Evolutionary conservation across 257 asterid genomes (phyloP), one percentile per base, ranked within the genome.

Genomic region (Gentiana dahurica): DNA sequence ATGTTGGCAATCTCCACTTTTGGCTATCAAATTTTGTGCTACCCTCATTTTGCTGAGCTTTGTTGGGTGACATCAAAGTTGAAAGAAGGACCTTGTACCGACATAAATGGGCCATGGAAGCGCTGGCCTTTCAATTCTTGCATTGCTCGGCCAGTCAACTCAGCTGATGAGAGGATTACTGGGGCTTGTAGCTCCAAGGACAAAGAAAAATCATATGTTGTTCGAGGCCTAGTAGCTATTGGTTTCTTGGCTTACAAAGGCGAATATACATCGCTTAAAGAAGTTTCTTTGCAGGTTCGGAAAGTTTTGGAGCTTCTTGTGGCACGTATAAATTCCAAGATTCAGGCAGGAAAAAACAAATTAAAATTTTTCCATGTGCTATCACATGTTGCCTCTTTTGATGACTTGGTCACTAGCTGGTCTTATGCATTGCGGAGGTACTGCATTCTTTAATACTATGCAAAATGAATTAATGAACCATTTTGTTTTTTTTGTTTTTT

Each of bases 61-160:
- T 92, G 99, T 75, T 92, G 97, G 99, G 83, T 85, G 61, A 88
- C 97, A 44, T 92, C 99, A 57, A 92, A 92, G 74, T 64, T 92
- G 79, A 88, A 84, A 71, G 87, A 81, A 72, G 99, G 99, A 50
- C 99, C 97, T 11, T 71, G 57, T 75, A 86, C 88, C 67, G 76
- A 73, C 49, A 66, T 85, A 34, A 65, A 60, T 39, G 97, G 99
- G 34, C 87, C 87, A 11, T 88, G 91, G 97, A 92, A 78, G 75
- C 88, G 93, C 50, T 92, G 97, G 99, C 97, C 97, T 49, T 88
- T 88, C 65, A 88, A 87, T 75, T 74, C 97, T 51, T 92, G 99
- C 65, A 83, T 92, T 60, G 70, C 78, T 70, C 89, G 91, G 34
- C 90, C 99, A 32, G 54, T 60, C 63, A 71, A 66, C 71, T 10